Evolutionary conservation across 768 basidiomycete species (phyloP).

Genomic region (Russula sp.): DNA sequence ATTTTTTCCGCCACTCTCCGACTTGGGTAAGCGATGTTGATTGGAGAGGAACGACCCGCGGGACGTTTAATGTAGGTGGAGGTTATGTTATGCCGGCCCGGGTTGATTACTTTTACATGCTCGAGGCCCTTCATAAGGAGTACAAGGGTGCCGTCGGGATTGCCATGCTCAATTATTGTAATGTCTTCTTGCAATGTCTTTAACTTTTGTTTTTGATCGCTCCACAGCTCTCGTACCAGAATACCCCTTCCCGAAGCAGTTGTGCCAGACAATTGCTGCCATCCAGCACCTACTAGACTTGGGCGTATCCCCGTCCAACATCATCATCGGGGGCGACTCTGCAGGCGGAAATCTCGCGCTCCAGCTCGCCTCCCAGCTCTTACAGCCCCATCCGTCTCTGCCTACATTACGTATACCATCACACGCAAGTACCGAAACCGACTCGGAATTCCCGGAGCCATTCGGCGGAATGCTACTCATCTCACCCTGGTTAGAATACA

Average conservation of each 20-base stretch:
- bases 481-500: constrained; percentile 9
- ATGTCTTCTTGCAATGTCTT: neutral
- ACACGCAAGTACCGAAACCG: neutral
- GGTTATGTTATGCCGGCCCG: constrained; percentile 2
- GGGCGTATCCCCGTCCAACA: constrained; percentile 28
- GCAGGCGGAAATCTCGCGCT: constrained; percentile 27
- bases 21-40: neutral
- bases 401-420: neutral
- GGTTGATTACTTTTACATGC: neutral
- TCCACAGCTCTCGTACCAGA: neutral
- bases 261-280: constrained; percentile 20
- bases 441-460: neutral
- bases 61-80: constrained; percentile 8
- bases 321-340: constrained; percentile 28
- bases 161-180: constrained; percentile 16
- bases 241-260: neutral
- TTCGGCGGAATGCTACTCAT: constrained; percentile 13
- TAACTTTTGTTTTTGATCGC: neutral
- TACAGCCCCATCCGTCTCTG: constrained; percentile 27
- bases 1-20: too few relatives aligned
- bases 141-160: constrained; percentile 11
- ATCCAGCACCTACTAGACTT: constrained; percentile 25
- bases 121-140: constrained; percentile 10
- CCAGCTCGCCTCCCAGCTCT: constrained; percentile 27
- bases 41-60: neutral